A percentile compares a stretch with the other conserved stretches of the same genome.
Evolutionary conservation across 768 basidiomycete species (phyloP).

Genomic region (Amanita fuliginea): DNA sequence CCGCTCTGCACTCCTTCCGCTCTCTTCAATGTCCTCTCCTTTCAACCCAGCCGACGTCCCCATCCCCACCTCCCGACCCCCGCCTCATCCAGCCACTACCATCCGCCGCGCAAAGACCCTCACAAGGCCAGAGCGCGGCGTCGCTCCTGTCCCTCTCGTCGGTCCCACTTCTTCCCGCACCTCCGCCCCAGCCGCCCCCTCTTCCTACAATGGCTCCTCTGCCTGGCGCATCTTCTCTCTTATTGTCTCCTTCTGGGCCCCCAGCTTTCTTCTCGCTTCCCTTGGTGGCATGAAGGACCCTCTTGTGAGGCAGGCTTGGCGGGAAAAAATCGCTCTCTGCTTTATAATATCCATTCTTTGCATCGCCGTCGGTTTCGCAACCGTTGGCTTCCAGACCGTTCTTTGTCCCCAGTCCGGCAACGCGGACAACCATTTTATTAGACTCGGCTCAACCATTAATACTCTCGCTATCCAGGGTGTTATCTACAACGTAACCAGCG

Average conservation of each 20-base stretch:
- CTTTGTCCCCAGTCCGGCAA: constrained; percentile 63
- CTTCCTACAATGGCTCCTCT: constrained; percentile 34
- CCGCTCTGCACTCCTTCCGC: no score
- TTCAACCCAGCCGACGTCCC: constrained; percentile 55
- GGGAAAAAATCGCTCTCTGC: constrained; percentile 93
- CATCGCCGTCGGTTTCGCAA: constrained; percentile 76
- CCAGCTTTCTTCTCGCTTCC: constrained; percentile 59
- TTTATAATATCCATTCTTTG: constrained; percentile 77
- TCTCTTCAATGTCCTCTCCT: constrained; percentile 36
- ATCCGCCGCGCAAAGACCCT: constrained; percentile 90
- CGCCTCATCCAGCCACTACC: constrained; percentile 46
- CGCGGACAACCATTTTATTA: constrained; percentile 34
- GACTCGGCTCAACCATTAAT: constrained; percentile 44
- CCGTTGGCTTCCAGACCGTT: constrained; percentile 88
- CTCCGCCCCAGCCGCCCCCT: constrained; percentile 15
- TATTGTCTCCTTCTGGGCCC: constrained; percentile 86
- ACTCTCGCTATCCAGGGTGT: constrained; percentile 70
- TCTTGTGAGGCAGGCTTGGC: constrained; percentile 81
- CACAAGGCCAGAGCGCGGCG: constrained; percentile 88
- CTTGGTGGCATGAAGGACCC: constrained; percentile 76
- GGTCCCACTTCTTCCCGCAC: constrained; percentile 42
- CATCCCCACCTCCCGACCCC: constrained; percentile 50
- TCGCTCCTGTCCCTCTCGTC: constrained; percentile 90
- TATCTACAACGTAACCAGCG: constrained; percentile 61
- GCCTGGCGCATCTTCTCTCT: constrained; percentile 79